Evolutionary conservation across 1,284 basidiomycete species (phyloP).

Genomic region (Megacollybia platyphylla): DNA sequence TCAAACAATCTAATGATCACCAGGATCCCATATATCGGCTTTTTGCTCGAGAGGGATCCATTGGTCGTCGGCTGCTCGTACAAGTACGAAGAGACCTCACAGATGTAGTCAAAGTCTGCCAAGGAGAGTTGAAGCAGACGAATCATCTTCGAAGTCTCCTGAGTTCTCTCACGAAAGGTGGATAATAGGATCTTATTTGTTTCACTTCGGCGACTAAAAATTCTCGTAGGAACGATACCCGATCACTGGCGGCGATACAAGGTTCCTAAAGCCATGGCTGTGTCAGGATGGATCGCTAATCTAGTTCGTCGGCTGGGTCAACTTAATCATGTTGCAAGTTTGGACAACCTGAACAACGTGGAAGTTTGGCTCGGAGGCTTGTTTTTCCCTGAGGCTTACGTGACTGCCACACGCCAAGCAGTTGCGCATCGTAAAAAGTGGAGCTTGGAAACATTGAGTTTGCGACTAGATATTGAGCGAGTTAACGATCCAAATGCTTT

Average conservation of each 20-base stretch:
- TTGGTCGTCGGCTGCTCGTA: conserved; percentile 65
- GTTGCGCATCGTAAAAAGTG: conserved; percentile 84
- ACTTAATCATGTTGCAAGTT: conserved; percentile 61
- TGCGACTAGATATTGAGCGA: conserved; percentile 71
- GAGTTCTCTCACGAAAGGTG: conserved; percentile 82
- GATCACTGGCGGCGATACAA: conserved; percentile 84
- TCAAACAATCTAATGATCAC: conserved; percentile 54
- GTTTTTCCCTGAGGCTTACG: conserved; percentile 92
- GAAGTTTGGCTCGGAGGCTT: conserved; percentile 86
- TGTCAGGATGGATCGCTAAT: conserved; percentile 80
- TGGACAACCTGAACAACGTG: conserved; percentile 57
- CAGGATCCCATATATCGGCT: conserved; percentile 80
- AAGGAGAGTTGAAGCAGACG: conserved; percentile 84
- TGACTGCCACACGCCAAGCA: conserved; percentile 88
- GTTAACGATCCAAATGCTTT: conserved; percentile 68
- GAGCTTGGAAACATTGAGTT: conserved; percentile 81
- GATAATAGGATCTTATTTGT: conserved; percentile 5
- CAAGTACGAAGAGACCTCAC: conserved; percentile 72
- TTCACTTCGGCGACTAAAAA: conserved; percentile 3
- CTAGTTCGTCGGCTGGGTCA: conserved; percentile 69
- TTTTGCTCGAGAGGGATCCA: conserved; percentile 79
- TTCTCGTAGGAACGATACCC: conserved; percentile 65
- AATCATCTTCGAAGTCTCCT: conserved; percentile 84
- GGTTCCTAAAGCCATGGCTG: conserved; percentile 68
- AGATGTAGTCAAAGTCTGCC: conserved; percentile 76